Evolutionary conservation across 805 yeast species (phyloP), one percentile per base, ranked within the genome.

Genomic region (Metschnikowia sp.): DNA sequence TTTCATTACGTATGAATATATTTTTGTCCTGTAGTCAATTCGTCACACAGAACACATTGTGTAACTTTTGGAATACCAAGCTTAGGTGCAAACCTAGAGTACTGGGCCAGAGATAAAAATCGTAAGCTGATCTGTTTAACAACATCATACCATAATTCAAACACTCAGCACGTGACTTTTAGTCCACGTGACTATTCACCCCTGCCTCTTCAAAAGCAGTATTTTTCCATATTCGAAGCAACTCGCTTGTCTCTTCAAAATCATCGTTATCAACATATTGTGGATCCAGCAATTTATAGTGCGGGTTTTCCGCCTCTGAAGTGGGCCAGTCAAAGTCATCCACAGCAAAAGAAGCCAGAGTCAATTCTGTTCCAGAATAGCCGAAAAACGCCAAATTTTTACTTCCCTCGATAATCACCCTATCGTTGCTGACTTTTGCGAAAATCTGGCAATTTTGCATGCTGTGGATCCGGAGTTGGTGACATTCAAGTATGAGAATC

Each of bases 401-500:
- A 39, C 75, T 63, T 30, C 61, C 49, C 48, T 72, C 76, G 9
- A 68, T 61, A 9, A 69, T 57, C 2, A 68, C 53, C 15, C 61
- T 57, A 38, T 58, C 47, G 39, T 59, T 62, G 10, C 48, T 47
- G 8, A 63, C 61, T 10, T 46, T 34, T 1, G 55, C 61, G 11
- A 59, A 45, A 7, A 64, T 45, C 6, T 56, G 44, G 35, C 55
- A 51, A 8, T 46, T 26, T 19, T 37, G 30, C 32, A 42, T 38
- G 36, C 44, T 40, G 40, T 56, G 59, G 39, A 56, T 41, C 10
- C 60, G 55, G 44, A 55, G 47, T 43, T 56, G 60, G 42, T 53
- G 59, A 42, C 60, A 44, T 15, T 45, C 30, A 4, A 51, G 36
- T 15, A 55, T 22, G 33, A 56, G 46, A 15, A 50, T 40, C 47